Percentiles rank a stretch among this genome's conserved stretches.
phyloP scores from a whole-genome alignment of 2,329 filamentous ascomycete genomes.

The Colletotrichum neosansevieriae region DNA sequence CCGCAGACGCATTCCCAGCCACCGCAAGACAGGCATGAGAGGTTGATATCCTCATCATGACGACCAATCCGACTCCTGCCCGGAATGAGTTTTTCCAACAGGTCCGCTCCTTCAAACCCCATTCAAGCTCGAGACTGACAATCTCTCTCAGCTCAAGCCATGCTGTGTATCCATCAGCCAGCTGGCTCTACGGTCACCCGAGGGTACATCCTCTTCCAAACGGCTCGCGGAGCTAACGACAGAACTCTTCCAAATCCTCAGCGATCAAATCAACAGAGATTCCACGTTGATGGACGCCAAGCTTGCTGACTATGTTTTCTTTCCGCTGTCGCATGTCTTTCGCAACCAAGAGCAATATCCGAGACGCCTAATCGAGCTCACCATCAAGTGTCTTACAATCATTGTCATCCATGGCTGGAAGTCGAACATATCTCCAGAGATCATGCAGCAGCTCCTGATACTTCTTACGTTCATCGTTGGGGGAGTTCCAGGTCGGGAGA shows the following conservation, averaged over 20 bases:
- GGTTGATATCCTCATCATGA: slow-evolving; percentile 23
- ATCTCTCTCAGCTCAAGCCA: slow-evolving; percentile 68
- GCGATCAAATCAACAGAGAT: slow-evolving; percentile 57
- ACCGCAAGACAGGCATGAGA: slow-evolving; percentile 2
- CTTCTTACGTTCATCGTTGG: slow-evolving; percentile 85
- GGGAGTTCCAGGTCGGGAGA: slow-evolving; percentile 71
- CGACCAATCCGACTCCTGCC: slow-evolving; percentile 28
- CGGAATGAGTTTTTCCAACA: slow-evolving; percentile 54
- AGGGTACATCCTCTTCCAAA: slow-evolving; percentile 55
- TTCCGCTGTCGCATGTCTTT: slow-evolving; percentile 89
- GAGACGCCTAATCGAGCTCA: slow-evolving; percentile 78
- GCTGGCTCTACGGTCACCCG: slow-evolving; percentile 62
- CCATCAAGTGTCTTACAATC: slow-evolving; percentile 79
- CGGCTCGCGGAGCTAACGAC: slow-evolving; percentile 60
- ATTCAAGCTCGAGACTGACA: slow-evolving; percentile 5
- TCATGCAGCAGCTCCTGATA: slow-evolving; percentile 87
- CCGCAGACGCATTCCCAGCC: not conserved
- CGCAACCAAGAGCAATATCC: slow-evolving; percentile 80
- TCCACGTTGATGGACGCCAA: slow-evolving; percentile 76
- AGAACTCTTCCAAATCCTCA: slow-evolving; percentile 60
- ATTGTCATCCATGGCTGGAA: slow-evolving; percentile 86
- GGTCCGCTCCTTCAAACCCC: slow-evolving; percentile 41
- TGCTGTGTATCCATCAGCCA: slow-evolving; percentile 71
- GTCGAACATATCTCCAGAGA: slow-evolving; percentile 73
- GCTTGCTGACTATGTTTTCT: slow-evolving; percentile 94